These are phyloP conservation scores for Populus hybrid DNA, from an alignment of 441 rosid genomes.

Conservation along the genomic window DNA sequence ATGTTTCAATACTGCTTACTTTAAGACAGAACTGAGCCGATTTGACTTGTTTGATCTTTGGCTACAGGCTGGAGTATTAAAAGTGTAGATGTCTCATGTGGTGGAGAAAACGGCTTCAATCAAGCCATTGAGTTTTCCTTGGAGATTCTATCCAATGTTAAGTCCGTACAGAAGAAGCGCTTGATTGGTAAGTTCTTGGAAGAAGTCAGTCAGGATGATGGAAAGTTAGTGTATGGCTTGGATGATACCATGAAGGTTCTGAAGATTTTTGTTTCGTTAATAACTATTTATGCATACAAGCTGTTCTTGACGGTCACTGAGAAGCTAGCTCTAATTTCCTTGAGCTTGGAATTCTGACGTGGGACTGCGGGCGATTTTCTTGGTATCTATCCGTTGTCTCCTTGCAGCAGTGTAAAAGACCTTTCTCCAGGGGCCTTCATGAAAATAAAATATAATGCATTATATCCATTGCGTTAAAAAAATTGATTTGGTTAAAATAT, in stretches of 20 bases:
- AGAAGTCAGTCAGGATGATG: not conserved
- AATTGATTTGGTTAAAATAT: no score
- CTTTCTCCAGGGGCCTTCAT: no score
- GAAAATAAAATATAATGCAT: no score
- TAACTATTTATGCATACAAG: no score
- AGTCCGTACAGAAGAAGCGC: not conserved
- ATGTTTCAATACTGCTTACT: not conserved
- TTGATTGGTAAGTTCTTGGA: not conserved
- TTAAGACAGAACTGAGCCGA: not conserved
- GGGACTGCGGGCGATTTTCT: no score
- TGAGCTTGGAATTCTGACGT: no score
- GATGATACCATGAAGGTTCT: not conserved
- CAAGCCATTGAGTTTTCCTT: not conserved
- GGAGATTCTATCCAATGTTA: not conserved
- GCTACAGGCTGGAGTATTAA: not conserved
- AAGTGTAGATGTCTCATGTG: not conserved
- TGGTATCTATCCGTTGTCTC: no score
- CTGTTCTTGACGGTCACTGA: no score
- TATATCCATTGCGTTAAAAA: no score
- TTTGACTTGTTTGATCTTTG: not conserved
- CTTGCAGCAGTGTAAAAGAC: no score
- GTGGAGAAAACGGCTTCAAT: not conserved
- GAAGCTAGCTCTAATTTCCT: no score
- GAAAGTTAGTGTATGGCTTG: not conserved
- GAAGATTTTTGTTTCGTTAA: no score